These are phyloP conservation scores for Wakefieldia striispora DNA, from an alignment of 768 basidiomycete genomes.

Conservation along the genomic window DNA sequence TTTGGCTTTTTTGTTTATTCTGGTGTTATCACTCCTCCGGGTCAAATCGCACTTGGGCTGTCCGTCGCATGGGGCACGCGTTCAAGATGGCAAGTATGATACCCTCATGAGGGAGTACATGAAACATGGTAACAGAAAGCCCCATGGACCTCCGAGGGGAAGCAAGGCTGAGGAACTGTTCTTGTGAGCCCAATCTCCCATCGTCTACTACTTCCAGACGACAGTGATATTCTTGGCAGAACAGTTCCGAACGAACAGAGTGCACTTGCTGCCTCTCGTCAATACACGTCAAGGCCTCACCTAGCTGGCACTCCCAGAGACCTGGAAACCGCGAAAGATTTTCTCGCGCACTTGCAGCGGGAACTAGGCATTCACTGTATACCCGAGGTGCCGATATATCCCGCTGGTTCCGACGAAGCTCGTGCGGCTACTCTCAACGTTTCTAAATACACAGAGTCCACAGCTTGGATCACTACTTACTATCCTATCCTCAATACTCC, in stretches of 20 bases:
- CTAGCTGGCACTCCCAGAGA: conserved; percentile 59
- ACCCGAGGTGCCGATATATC: conserved; percentile 43
- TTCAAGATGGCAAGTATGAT: conserved; percentile 12
- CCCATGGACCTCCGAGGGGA: conserved; percentile 26
- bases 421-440: conserved; percentile 51
- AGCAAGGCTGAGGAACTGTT: conserved; percentile 44
- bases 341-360: conserved; percentile 50
- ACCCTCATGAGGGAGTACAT: conserved; percentile 17
- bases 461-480: conserved; percentile 68
- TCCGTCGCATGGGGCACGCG: neutral
- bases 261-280: conserved; percentile 50
- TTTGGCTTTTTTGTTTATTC: conserved; percentile 8
- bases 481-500: conserved; percentile 75
- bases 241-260: conserved; percentile 50
- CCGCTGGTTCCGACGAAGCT: conserved; percentile 56
- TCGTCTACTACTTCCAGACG: neutral
- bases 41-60: neutral
- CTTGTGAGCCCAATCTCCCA: conserved; percentile 34
- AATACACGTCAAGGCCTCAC: conserved; percentile 55
- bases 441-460: conserved; percentile 37
- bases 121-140: conserved; percentile 13
- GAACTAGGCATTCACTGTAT: conserved; percentile 42
- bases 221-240: conserved; percentile 27
- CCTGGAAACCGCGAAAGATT: conserved; percentile 53
- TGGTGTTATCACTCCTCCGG: conserved; percentile 17